phyloP scores from a whole-genome alignment of 129 eudicot species.

The Artemisia annua region DNA sequence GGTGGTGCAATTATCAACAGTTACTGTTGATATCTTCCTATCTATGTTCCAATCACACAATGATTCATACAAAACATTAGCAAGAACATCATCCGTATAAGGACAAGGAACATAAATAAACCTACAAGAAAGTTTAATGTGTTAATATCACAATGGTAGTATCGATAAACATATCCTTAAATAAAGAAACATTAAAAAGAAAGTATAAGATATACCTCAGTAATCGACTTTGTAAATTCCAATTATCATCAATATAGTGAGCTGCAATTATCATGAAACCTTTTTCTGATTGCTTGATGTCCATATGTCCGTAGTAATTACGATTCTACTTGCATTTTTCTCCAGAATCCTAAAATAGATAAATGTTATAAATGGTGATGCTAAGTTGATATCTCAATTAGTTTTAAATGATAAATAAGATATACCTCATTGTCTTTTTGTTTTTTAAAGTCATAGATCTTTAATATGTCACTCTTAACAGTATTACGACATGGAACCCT shows the following conservation, averaged over 20 bases:
- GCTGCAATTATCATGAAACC: conserved; percentile 27
- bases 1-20: too few species aligned
- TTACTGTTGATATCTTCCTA: too few species aligned
- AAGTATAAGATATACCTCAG: conserved; percentile 17
- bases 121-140: background rate
- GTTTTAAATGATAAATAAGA: background rate
- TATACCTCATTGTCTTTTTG: background rate
- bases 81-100: conserved; percentile 13
- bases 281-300: conserved; percentile 12
- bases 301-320: conserved; percentile 35
- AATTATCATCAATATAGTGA: conserved; percentile 24
- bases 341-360: background rate
- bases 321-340: conserved; percentile 1
- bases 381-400: background rate
- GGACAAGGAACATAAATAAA: conserved; percentile 30
- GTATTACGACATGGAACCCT: conserved; percentile 12
- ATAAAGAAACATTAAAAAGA: background rate
- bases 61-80: background rate
- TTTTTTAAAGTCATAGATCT: conserved; percentile 4
- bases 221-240: conserved; percentile 27
- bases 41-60: too few species aligned
- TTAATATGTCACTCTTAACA: background rate
- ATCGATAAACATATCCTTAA: background rate
- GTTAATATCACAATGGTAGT: background rate
- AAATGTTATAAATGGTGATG: background rate